A percentile compares a stretch with the other conserved stretches of the same genome.
Conservation (phyloP, 805 yeast species). For the Zygosaccharomyces pseudorouxii region DNA sequence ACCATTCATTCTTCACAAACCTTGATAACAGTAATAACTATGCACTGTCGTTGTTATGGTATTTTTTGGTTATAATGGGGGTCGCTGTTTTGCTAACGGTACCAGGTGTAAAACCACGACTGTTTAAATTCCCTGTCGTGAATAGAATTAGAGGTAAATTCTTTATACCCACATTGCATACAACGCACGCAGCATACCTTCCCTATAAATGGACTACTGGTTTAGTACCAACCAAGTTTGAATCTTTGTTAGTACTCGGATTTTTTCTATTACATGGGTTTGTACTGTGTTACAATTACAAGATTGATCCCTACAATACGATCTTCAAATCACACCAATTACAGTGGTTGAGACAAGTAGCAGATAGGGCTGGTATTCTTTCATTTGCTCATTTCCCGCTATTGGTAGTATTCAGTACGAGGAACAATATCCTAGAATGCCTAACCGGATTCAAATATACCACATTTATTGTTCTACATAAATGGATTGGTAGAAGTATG, state of each 20-base stretch:
- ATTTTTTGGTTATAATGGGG: constrained; percentile 14
- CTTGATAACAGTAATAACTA: constrained; percentile 18
- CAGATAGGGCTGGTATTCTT: constrained; percentile 46
- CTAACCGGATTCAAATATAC: constrained; percentile 61
- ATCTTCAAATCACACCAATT: constrained; percentile 12
- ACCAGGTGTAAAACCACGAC: constrained; percentile 8
- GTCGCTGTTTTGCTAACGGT: constrained; percentile 11
- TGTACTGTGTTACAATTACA: constrained; percentile 13
- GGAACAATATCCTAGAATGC: constrained; percentile 62
- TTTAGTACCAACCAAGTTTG: constrained; percentile 24
- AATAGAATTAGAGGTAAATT: constrained; percentile 19
- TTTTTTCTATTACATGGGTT: constrained; percentile 18
- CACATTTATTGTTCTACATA: constrained; percentile 63
- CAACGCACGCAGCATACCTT: constrained; percentile 20
- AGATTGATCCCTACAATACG: constrained; percentile 17
- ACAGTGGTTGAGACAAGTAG: constrained; percentile 32
- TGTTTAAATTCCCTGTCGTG: constrained; percentile 10
- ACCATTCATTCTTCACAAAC: constrained; percentile 18
- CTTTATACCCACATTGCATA: constrained; percentile 17
- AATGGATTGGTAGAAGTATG: constrained; percentile 45
- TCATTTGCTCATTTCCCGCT: constrained; percentile 49
- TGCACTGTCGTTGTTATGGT: constrained; percentile 14
- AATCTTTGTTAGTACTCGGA: constrained; percentile 16
- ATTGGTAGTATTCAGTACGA: constrained; percentile 58
- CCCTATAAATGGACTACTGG: constrained; percentile 11